These are phyloP conservation scores for Ettlia oleoabundans DNA, from an alignment of 139 green algal genomes.

Conservation along the genomic window DNA sequence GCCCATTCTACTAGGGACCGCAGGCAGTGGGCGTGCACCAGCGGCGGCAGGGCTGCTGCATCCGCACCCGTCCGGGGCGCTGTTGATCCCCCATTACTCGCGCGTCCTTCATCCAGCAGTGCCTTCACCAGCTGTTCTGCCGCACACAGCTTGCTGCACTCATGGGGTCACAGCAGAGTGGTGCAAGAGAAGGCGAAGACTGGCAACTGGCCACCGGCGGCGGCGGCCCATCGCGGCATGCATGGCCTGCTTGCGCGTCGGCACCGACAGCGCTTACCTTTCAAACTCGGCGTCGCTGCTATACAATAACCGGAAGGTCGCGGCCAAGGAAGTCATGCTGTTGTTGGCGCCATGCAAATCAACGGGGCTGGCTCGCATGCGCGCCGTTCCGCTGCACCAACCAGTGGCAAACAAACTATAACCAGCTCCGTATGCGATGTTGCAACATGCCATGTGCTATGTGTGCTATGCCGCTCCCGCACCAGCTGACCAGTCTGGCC, in stretches of 20 bases:
- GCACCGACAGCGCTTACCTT: neutral
- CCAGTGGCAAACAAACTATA: too few relatives aligned
- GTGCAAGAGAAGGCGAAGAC: neutral
- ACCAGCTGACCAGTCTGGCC: too few relatives aligned
- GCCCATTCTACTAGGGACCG: constrained; percentile 33
- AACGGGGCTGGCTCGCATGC: too few relatives aligned
- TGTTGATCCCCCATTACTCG: too few relatives aligned
- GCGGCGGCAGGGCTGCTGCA: constrained; percentile 8
- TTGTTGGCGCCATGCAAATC: neutral
- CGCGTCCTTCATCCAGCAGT: neutral
- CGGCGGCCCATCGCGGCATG: neutral
- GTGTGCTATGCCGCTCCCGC: too few relatives aligned
- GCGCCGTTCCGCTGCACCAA: too few relatives aligned
- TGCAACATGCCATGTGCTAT: too few relatives aligned
- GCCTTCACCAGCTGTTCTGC: neutral
- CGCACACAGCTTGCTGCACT: constrained; percentile 23
- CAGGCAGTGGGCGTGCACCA: constrained; percentile 30
- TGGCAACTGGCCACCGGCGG: neutral
- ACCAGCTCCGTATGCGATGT: too few relatives aligned
- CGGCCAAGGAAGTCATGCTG: neutral
- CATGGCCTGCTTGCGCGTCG: neutral
- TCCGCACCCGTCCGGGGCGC: too few relatives aligned
- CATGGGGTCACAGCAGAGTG: too few relatives aligned
- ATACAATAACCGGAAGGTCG: constrained; percentile 9
- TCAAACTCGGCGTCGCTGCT: constrained; percentile 11